These are phyloP conservation scores for Alternaria infectoria DNA, from an alignment of 2,329 filamentous ascomycete genomes.

Conservation along the genomic window DNA sequence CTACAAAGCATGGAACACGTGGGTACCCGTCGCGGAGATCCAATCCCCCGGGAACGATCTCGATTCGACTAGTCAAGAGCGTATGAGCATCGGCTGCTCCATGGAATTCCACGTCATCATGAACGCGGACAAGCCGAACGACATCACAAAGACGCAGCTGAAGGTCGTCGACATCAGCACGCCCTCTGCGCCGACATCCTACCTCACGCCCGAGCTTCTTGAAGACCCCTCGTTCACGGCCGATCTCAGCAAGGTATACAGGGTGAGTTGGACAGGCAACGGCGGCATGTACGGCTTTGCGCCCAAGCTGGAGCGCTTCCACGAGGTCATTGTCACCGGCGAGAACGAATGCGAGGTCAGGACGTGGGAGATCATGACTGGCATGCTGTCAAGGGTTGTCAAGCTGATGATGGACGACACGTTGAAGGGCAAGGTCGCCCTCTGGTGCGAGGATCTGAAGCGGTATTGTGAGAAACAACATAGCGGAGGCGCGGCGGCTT, in stretches of 20 bases:
- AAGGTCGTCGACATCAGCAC: constrained; percentile 27
- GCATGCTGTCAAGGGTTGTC: constrained; percentile 23
- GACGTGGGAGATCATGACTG: constrained; percentile 30
- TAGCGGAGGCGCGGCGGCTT: neutral
- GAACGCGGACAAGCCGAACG: constrained; percentile 13
- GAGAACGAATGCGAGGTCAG: constrained; percentile 26
- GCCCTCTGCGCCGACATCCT: constrained; percentile 17
- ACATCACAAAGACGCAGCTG: constrained; percentile 16
- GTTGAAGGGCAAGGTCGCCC: constrained; percentile 19
- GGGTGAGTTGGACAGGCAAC: constrained; percentile 27
- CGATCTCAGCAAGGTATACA: constrained; percentile 24
- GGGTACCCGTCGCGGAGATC: constrained; percentile 23
- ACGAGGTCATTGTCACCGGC: constrained; percentile 23
- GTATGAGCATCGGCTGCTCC: constrained; percentile 17
- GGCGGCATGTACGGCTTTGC: constrained; percentile 16
- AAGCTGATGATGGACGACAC: constrained; percentile 22
- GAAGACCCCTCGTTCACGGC: constrained; percentile 18
- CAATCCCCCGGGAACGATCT: neutral
- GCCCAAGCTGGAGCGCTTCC: constrained; percentile 22
- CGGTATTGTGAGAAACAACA: constrained; percentile 15
- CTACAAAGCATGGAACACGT: constrained; percentile 28
- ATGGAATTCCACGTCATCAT: constrained; percentile 29
- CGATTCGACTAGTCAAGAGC: neutral
- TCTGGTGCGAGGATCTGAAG: constrained; percentile 29
- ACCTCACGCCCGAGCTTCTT: constrained; percentile 13